Evolutionary conservation across 1,284 basidiomycete genomes (phyloP).

Genomic region (Cryptococcus floricola): DNA sequence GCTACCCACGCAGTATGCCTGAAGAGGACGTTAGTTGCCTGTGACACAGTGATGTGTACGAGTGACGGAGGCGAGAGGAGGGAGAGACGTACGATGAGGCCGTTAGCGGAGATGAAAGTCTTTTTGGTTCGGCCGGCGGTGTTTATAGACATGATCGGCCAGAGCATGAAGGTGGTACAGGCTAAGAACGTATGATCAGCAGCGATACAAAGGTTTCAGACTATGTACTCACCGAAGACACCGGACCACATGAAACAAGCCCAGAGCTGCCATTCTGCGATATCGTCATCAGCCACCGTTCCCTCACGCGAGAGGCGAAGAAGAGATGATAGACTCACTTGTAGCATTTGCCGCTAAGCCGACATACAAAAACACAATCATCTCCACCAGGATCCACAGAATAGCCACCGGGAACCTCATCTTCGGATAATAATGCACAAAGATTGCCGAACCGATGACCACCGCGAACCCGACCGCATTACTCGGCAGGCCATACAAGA

Average conservation of each 20-base stretch:
- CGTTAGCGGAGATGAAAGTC: slow-evolving; percentile 18
- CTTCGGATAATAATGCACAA: slow-evolving; percentile 14
- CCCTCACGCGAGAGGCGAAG: neutral
- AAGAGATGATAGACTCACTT: slow-evolving; percentile 1
- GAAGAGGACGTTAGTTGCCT: neutral
- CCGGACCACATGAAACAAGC: slow-evolving; percentile 18
- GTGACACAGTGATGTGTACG: neutral
- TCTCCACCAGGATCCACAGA: slow-evolving; percentile 9
- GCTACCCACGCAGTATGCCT: slow-evolving; percentile 28
- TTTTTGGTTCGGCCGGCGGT: slow-evolving; percentile 34
- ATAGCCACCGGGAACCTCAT: slow-evolving; percentile 27
- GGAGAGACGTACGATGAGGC: slow-evolving; percentile 7
- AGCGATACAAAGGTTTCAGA: neutral
- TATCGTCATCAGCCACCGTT: neutral
- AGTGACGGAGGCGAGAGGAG: neutral
- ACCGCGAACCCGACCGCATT: slow-evolving; percentile 18
- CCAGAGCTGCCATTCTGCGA: slow-evolving; percentile 25
- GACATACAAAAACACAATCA: slow-evolving; percentile 23
- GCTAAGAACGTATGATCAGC: neutral
- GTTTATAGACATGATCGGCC: slow-evolving; percentile 33
- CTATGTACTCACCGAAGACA: slow-evolving; percentile 6
- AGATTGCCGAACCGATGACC: slow-evolving; percentile 12
- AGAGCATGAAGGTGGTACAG: slow-evolving; percentile 26
- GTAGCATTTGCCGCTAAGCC: slow-evolving; percentile 14
- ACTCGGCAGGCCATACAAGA: slow-evolving; percentile 24